Conservation (phyloP, 2,329 filamentous ascomycete species). For the Alternaria panax region DNA sequence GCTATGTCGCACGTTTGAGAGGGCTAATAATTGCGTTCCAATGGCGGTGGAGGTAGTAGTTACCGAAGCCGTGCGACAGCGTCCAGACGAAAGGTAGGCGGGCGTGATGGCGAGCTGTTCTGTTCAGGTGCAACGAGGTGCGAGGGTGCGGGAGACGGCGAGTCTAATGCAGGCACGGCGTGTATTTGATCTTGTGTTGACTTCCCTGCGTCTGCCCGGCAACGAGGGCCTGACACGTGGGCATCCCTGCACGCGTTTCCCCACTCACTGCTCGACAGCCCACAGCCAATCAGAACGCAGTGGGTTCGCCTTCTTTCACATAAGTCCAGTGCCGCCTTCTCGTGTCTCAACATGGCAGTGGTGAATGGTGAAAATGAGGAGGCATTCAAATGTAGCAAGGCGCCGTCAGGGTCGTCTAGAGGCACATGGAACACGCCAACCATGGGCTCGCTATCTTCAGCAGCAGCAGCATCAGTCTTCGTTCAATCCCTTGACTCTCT, state of each 20-base stretch:
- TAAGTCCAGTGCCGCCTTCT: neutral
- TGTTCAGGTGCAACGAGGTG: too few relatives aligned
- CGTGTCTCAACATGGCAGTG: neutral
- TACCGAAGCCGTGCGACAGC: neutral
- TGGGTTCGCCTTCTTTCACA: slow-evolving; percentile 19
- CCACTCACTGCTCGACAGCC: slow-evolving; percentile 6
- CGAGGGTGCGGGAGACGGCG: neutral
- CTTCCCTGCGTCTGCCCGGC: slow-evolving; percentile 29
- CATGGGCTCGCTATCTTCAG: neutral
- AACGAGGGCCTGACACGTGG: slow-evolving; percentile 16
- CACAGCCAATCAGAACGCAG: slow-evolving; percentile 25
- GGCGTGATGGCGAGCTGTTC: too few relatives aligned
- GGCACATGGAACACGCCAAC: neutral
- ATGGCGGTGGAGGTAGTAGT: neutral
- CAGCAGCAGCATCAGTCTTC: slow-evolving; percentile 10
- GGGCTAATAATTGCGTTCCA: neutral
- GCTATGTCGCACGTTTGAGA: neutral
- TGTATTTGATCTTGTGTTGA: slow-evolving; percentile 26
- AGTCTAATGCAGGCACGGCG: slow-evolving; percentile 1
- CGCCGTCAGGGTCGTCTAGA: neutral
- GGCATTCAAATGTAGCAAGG: neutral
- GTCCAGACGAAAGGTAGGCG: neutral
- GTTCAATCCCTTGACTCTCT: slow-evolving; percentile 20
- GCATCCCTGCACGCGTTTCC: slow-evolving; percentile 20
- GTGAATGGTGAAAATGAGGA: neutral